Evolutionary conservation across 768 basidiomycete species (phyloP), one percentile per base, ranked within the genome.

Genomic region (Lactarius hengduanensis): DNA sequence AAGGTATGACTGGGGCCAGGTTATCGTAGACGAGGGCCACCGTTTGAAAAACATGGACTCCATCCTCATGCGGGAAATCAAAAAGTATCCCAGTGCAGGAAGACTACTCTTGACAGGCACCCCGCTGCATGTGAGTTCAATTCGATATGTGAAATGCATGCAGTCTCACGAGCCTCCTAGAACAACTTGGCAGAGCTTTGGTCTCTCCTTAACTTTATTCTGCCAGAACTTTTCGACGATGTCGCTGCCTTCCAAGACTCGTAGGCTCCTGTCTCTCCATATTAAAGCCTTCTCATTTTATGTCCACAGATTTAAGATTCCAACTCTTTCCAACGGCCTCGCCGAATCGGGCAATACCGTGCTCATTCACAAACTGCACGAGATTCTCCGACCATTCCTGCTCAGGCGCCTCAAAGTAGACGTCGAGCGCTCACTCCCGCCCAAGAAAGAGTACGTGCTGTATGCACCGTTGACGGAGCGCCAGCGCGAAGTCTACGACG

Each of bases 21-120:
- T 98, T 74, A 92, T 98, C 66, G 96, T 99, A 2, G 94, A 96
- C 74, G 94, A 96, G 77, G 94, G 96, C 0, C 97, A 99, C 77
- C 82, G 96, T 28, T 76, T 99, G 74, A 98, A 98, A 80, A 99
- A 99, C 72, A 80, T 96, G 65, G 86, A 98, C 72, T 94, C 94
- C 77, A 89, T 86, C 78, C 84, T 98, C 18, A 92, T 98, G 77
- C 82, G 83, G 65, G 94, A 96, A 76, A 90, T 99, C 71, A 96
- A 95, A 78, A 86, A 86, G 72, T 95, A 94, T 74, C 79, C 80
- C 1, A 88, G 88, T 62, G 93, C 90, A 0, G 92, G 94, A 50
- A 81, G 97, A 57, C 90, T 98, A 85, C 90, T 99, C 65, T 77
- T 99, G 68, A 98, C 96, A 0, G 97, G 97, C 36, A 99, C 97